Base-by-base conservation (phyloP, 768 basidiomycete species). In the Mycena polygramma region DNA sequence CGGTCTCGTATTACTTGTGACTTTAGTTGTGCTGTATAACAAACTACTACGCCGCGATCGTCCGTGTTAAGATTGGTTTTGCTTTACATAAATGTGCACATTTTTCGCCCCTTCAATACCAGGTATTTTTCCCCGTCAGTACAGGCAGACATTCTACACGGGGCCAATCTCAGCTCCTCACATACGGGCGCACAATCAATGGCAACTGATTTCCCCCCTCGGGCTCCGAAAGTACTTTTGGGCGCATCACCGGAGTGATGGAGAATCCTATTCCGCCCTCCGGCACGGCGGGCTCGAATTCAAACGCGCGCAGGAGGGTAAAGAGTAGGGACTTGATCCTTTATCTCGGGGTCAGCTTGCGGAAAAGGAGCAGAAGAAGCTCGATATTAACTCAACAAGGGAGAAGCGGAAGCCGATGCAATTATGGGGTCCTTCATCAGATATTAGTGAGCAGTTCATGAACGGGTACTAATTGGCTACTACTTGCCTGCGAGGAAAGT, bases 381-480 rank as follows among this genome's bases (percentile, higher is more conserved):
- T 4, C 7, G 26, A 7, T 13, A 45, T 48, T 10, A 10, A 61
- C 65, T 69, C 70, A 9, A 57, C 65, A 45, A 71, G 59, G 36
- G 70, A 55, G 70, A 71, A 71, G 15, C 64, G 52, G 64, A 57
- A 71, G 79, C 85, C 70, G 51, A 87, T 85, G 70, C 86, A 87
- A 0, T 81, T 79, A 26, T 81, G 80, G 8, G 85, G 83, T 19
- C 87, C 86, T 55, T 20, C 35, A n/a, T 53, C 36, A 81, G 83
- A 1, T 82, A 57, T 87, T 2, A 10, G 43, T 85, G 49, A 35
- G 45, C 7, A 46, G 1, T 17, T 19, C 45, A 20, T 14, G 15
- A 19, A 41, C 17, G 45, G 19, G 2, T 5, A 13, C 41, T 17
- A 17, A 1, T 43, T 43, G 41, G 30, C 30, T 30, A 43, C 2